phyloP scores from a whole-genome alignment of 176 grass and related monocot genomes.

The Triticum monococcum region DNA sequence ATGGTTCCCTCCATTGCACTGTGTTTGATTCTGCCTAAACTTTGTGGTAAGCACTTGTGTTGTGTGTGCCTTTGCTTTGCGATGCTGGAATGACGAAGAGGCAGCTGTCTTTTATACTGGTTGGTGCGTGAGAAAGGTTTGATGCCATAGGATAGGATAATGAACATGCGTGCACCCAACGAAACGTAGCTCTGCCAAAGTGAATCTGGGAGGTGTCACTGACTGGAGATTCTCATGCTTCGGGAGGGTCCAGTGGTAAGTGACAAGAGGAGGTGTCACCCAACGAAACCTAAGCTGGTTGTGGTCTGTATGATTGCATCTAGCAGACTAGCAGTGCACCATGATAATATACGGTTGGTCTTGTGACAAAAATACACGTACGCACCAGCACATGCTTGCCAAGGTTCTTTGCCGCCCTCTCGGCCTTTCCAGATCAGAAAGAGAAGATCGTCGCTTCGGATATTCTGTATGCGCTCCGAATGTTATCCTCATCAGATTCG shows the following conservation, averaged over 20 bases:
- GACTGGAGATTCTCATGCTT: neutral
- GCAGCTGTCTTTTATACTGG: slow-evolving; percentile 8
- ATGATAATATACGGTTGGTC: neutral
- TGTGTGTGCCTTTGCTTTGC: neutral
- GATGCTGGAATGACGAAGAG: neutral
- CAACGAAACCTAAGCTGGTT: neutral
- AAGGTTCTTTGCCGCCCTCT: neutral
- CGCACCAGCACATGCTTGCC: neutral
- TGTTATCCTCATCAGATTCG: slow-evolving; percentile 28
- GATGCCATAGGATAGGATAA: slow-evolving; percentile 24
- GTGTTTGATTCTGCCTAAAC: neutral
- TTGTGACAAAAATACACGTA: slow-evolving; percentile 17
- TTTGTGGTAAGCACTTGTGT: neutral
- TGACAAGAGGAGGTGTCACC: neutral
- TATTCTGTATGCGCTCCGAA: neutral
- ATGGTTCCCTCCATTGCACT: slow-evolving; percentile 31
- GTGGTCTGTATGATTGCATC: neutral
- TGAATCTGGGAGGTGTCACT: neutral
- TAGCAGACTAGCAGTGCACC: neutral
- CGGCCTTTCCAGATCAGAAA: slow-evolving; percentile 4
- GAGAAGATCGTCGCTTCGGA: neutral
- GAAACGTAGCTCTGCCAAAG: neutral
- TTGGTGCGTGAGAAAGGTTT: neutral
- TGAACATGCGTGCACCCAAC: slow-evolving; percentile 14
- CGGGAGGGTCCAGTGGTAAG: neutral